Percentiles rank a stretch among this genome's conserved stretches.
These are phyloP conservation scores for Lodderomyces metapsilosis DNA, from an alignment of 1,139 yeast genomes.

Conservation along the genomic window DNA sequence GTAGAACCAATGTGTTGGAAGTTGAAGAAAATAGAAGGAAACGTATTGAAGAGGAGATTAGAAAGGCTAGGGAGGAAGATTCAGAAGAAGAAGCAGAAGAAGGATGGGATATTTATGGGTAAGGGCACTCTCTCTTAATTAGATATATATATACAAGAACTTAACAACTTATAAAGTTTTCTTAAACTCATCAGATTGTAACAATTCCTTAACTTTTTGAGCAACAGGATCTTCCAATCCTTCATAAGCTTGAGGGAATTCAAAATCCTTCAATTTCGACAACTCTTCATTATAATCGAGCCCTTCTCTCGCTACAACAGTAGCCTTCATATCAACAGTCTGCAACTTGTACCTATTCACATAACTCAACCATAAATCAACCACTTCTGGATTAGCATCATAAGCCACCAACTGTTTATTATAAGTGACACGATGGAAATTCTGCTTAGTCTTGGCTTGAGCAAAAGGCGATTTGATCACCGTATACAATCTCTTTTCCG, in stretches of 20 bases:
- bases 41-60: constrained; percentile 37
- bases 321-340: constrained; percentile 83
- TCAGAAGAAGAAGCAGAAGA: constrained; percentile 67
- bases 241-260: constrained; percentile 36
- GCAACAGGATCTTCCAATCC: constrained; percentile 62
- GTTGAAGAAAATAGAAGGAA: constrained; percentile 41
- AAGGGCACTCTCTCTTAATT: constrained; percentile 8
- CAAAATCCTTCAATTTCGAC: constrained; percentile 26
- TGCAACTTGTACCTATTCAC: constrained; percentile 74
- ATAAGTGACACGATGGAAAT: constrained; percentile 85
- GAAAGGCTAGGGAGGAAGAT: constrained; percentile 51
- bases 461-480: constrained; percentile 93
- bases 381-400: constrained; percentile 83
- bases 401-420: constrained; percentile 70
- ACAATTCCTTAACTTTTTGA: constrained; percentile 67
- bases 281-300: constrained; percentile 40
- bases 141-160: constrained; percentile 8
- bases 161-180: constrained; percentile 26
- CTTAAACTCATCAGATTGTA: constrained; percentile 56
- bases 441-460: constrained; percentile 92
- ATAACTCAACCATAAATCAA: constrained; percentile 80
- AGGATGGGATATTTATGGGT: constrained; percentile 74
- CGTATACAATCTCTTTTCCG: constrained; percentile 80
- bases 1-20: constrained; percentile 67
- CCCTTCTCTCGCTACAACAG: constrained; percentile 60